A percentile compares a stretch with the other conserved stretches of the same genome.
Evolutionary conservation across 768 basidiomycete genomes (phyloP).

Genomic region (Suillus decipiens): DNA sequence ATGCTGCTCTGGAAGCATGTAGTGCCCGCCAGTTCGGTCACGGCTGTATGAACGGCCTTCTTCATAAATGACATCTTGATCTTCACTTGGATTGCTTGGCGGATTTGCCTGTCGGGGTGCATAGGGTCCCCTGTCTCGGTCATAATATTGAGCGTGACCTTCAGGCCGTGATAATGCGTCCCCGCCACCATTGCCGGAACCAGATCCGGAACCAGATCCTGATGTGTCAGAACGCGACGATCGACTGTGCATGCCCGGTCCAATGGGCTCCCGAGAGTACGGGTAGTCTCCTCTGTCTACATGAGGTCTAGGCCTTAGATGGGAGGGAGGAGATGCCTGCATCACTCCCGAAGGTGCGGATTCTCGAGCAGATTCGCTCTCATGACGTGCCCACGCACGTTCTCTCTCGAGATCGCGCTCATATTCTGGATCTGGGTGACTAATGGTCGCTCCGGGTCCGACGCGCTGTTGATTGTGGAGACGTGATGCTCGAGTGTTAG

Average conservation of each 20-base stretch:
- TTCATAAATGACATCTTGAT: slow-evolving; percentile 55
- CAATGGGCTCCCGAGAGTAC: slow-evolving; percentile 35
- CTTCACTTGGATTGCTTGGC: slow-evolving; percentile 40
- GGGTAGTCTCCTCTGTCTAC: slow-evolving; percentile 31
- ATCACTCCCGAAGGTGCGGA: slow-evolving; percentile 26
- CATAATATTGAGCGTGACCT: slow-evolving; percentile 51
- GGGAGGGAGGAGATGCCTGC: slow-evolving; percentile 45
- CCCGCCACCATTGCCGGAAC: slow-evolving; percentile 36
- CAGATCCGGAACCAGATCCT: slow-evolving; percentile 53
- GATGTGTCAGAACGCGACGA: slow-evolving; percentile 60
- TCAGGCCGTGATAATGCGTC: slow-evolving; percentile 56
- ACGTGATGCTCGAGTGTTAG: slow-evolving; percentile 40
- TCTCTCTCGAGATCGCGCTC: slow-evolving; percentile 54
- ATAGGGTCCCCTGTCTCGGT: slow-evolving; percentile 50
- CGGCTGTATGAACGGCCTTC: slow-evolving; percentile 44
- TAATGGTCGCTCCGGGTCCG: slow-evolving; percentile 61
- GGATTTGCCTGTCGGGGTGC: slow-evolving; percentile 53
- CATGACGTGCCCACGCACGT: slow-evolving; percentile 39
- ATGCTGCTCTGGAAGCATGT: slow-evolving; percentile 37
- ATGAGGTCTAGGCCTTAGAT: slow-evolving; percentile 39
- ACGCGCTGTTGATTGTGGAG: slow-evolving; percentile 68
- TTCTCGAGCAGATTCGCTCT: slow-evolving; percentile 38
- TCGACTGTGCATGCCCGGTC: slow-evolving; percentile 32
- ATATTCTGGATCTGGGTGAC: slow-evolving; percentile 36
- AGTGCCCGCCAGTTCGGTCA: slow-evolving; percentile 39